Evolutionary conservation across 78 protist species (phyloP).

Genomic region (Dictyostelium capitatum): DNA sequence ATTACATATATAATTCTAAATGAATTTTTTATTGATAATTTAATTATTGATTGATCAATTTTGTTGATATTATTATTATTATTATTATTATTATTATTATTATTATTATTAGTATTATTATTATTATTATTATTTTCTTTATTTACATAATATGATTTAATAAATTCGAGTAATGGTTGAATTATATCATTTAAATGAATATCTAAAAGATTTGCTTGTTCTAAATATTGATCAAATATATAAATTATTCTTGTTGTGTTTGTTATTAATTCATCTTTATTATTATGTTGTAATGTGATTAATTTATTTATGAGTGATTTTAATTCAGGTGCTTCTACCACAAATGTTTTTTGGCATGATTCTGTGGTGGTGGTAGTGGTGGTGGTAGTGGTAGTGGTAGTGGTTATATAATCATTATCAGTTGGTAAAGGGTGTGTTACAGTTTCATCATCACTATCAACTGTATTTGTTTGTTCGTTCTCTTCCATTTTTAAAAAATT

Average conservation of each 20-base stretch:
- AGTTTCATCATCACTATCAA: not conserved
- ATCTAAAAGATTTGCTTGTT: conserved; percentile 81
- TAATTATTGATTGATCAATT: not conserved
- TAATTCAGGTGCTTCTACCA: conserved; percentile 61
- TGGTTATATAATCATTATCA: not conserved
- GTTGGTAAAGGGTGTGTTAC: not conserved
- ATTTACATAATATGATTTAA: not conserved
- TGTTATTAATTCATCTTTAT: not conserved
- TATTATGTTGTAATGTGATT: not conserved
- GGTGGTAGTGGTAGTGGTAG: not conserved
- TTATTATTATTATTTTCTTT: not conserved
- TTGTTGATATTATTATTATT: not conserved
- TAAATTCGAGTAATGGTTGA: conserved; percentile 11
- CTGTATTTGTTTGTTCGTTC: too few relatives aligned
- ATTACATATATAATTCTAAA: conserved; percentile 40
- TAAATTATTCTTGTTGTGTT: conserved; percentile 5
- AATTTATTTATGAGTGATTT: not conserved
- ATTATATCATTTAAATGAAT: conserved; percentile 43
- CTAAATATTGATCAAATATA: conserved; percentile 74
- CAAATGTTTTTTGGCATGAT: conserved; percentile 50
- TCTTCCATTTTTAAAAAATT: too few relatives aligned
- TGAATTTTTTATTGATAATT: not conserved
- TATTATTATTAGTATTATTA: not conserved
- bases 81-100: not conserved
- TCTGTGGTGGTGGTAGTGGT: not conserved